Evolutionary conservation across 73 alveolate genomes (phyloP).

Genomic region (Paramecium biaurelia): DNA sequence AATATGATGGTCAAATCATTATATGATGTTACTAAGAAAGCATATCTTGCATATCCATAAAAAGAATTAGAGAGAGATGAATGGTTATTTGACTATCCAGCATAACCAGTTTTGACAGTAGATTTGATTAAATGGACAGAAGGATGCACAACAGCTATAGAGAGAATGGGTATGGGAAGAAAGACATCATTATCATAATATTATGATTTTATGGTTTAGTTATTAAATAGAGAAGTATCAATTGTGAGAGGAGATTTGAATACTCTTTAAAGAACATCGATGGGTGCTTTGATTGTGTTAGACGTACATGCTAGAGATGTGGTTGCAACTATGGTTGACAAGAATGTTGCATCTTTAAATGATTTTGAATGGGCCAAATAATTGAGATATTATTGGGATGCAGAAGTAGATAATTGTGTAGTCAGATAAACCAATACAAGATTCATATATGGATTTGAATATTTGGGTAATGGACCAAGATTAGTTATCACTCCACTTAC

Average conservation of each 20-base stretch:
- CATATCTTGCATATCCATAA: conserved; percentile 91
- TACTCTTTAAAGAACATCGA: conserved; percentile 87
- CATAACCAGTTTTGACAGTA: conserved; percentile 94
- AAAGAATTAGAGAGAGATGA: conserved; percentile 90
- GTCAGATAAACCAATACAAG: conserved; percentile 96
- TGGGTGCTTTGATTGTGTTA: conserved; percentile 97
- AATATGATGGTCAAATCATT: conserved; percentile 95
- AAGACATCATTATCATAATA: conserved; percentile 90
- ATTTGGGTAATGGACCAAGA: conserved; percentile 96
- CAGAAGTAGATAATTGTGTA: conserved; percentile 88
- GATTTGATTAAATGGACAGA: conserved; percentile 98
- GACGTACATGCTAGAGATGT: conserved; percentile 99
- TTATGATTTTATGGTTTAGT: conserved; percentile 78
- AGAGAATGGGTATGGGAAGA: conserved; percentile 87
- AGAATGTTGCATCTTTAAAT: conserved; percentile 82
- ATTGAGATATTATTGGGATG: conserved; percentile 96
- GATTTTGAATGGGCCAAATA: conserved; percentile 97
- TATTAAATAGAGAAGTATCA: conserved; percentile 84
- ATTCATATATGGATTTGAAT: conserved; percentile 93
- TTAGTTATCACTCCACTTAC: conserved; percentile 97
- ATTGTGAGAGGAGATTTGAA: conserved; percentile 94
- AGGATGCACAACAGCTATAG: conserved; percentile 92
- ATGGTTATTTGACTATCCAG: conserved; percentile 97
- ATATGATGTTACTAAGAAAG: conserved; percentile 90
- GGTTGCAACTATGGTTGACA: conserved; percentile 84